Evolutionary conservation across 257 asterid genomes (phyloP), one percentile per base, ranked within the genome.

Genomic region (Datura wrightii): DNA sequence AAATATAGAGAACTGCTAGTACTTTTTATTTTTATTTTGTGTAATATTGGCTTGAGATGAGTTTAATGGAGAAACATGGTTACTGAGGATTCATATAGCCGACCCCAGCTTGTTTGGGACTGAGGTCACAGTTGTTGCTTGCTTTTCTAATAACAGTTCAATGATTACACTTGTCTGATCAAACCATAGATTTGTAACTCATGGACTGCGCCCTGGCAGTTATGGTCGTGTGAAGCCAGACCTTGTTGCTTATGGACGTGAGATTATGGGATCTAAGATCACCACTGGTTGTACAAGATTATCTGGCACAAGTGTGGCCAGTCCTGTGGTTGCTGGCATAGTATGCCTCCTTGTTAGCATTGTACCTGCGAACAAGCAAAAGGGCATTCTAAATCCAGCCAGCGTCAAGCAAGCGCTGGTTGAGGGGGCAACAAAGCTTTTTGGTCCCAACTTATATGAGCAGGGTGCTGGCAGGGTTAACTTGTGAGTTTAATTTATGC

Each of bases 391-490:
- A 79, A 94, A 94, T 88, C 99, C 99, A 11, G 99, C 93, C 67
- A 94, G 98, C 83, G 92, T 96, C 97, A 96, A 94, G 86, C 98
- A 94, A 87, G 97, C 94, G 18, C 93, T 96, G 82, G 99, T 96
- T 85, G 99, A 96, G 89, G 99, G 98, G 71, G 98, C 99, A 66
- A 90, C 97, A 63, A 96, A 94, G 93, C 98, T 96, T 80, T 91
- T 95, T 55, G 96, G 97, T 86, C 95, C 97, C 76, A 93, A 93
- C 89, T 93, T 96, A 96, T 96, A 93, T 41, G 99, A 96, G 92
- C 99, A 96, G 89, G 99, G 98, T 80, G 98, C 99, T 41, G 99
- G 99, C 91, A 91, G 97, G 90, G 99, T 96, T 89, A 94, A 91
- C 89, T 91, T 94, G 99, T 94, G 91, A 96, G 99, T 94, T 82